Evolutionary conservation across 257 asterid genomes (phyloP).

Genomic region (Scutellaria barbata): DNA sequence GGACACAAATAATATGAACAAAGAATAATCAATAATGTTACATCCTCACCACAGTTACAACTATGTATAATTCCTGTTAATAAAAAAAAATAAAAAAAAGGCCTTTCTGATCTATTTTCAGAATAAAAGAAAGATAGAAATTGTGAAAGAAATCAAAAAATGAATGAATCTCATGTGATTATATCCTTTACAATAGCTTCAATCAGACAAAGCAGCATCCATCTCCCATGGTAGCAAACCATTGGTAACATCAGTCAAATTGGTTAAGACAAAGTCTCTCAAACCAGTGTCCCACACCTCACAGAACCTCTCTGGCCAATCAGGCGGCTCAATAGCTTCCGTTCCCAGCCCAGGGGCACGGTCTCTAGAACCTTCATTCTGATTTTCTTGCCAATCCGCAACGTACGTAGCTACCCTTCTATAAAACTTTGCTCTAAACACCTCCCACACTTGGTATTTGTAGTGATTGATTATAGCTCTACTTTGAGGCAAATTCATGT

Average conservation of each 20-base stretch:
- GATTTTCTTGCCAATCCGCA: constrained; percentile 85
- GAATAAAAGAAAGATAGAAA: constrained; percentile 17
- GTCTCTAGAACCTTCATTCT: constrained; percentile 94
- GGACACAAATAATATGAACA: not conserved
- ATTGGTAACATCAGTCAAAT: constrained; percentile 61
- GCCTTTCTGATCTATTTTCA: constrained; percentile 12
- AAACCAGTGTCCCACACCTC: constrained; percentile 94
- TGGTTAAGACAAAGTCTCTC: constrained; percentile 72
- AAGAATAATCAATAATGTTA: constrained; percentile 28
- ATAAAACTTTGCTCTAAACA: constrained; percentile 78
- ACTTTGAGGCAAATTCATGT: constrained; percentile 71
- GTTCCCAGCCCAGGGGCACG: constrained; percentile 98
- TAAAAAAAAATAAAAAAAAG: constrained; percentile 16
- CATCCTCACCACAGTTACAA: constrained; percentile 25
- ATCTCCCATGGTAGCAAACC: constrained; percentile 89
- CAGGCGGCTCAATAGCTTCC: constrained; percentile 91
- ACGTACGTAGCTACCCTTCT: constrained; percentile 95
- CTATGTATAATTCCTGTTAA: constrained; percentile 21
- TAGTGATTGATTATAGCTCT: constrained; percentile 78
- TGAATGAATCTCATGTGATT: constrained; percentile 30
- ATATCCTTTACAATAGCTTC: constrained; percentile 38
- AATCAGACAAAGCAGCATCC: constrained; percentile 26
- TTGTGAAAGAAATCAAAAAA: constrained; percentile 34
- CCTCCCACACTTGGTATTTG: constrained; percentile 97
- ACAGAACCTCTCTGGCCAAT: constrained; percentile 83